Evolutionary conservation across 768 basidiomycete genomes (phyloP), one percentile per base, ranked within the genome.

Genomic region (Mycena indigotica): DNA sequence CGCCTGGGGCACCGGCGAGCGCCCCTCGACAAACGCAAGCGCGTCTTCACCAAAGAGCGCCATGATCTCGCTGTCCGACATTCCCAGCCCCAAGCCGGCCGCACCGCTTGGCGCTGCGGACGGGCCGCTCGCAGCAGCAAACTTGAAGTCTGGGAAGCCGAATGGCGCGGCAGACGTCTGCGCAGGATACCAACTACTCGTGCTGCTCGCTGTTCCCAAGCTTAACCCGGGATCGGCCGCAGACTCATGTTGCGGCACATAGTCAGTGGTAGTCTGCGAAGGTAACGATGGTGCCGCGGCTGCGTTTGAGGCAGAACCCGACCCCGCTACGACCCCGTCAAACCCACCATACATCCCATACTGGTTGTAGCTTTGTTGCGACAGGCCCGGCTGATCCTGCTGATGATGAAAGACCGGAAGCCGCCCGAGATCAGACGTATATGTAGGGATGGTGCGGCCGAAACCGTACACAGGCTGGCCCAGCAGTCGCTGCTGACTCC

Each of bases 381-480:
- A n/a, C 35, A n/a, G 12, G 10, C 35, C 12, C 35, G 10, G 35
- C 35, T 5, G 2, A 17, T 40, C n/a, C 28, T 10, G 6, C n/a
- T 41, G 16, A 17, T 53, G 53, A 48, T 53, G 28, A 35, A 28
- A 57, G 13, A 57, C 56, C 15, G 52, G 52, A 17, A 57, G 40
- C n/a, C 49, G 23, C 2, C 55, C 56, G 10, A 61, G 30, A 38
- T 61, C 60, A 2, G 39, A 19, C 10, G 52, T 57, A 49, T 51
- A 57, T n/a, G 60, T 57, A 24, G 60, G 60, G 2, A 61, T 49
- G 3, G 48, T n/a, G 39, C 13, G 46, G 5, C 41, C 41, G n/a
- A 44, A 44, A 6, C 41, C 41, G n/a, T 44, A 44, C 5, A 44
- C 41, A 12, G 28, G 4, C 12, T 58, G 19, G 38, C 16, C 50